Evolutionary conservation across 139 green algal species (phyloP).

Genomic region (Coelastrella sp.): DNA sequence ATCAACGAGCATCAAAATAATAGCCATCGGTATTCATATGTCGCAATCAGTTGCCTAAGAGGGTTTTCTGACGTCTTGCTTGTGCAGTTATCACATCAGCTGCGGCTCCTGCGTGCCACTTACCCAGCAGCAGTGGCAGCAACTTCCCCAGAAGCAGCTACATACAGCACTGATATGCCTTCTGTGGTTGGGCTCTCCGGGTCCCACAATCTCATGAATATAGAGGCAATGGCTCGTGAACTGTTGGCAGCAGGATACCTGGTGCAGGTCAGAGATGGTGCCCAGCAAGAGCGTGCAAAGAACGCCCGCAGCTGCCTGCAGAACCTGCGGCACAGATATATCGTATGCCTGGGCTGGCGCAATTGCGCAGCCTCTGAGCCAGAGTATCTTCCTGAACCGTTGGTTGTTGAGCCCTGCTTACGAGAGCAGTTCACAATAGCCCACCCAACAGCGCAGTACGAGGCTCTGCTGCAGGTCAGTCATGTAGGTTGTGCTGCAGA

Average conservation of each 20-base stretch:
- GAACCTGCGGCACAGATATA: conserved; percentile 60
- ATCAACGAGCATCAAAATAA: too few species aligned
- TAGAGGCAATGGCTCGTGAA: conserved; percentile 54
- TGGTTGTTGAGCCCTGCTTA: conserved; percentile 70
- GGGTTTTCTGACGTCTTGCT: not conserved
- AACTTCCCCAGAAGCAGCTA: not conserved
- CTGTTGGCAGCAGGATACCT: conserved; percentile 54
- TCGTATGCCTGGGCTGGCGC: conserved; percentile 58
- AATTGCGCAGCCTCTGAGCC: conserved; percentile 17
- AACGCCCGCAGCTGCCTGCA: conserved; percentile 53
- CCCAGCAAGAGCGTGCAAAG: conserved; percentile 19
- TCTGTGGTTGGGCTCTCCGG: not conserved
- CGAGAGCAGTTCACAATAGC: conserved; percentile 72
- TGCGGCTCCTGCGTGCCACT: not conserved
- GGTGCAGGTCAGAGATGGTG: conserved; percentile 50
- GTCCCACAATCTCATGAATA: conserved; percentile 12
- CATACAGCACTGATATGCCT: not conserved
- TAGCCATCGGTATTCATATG: too few species aligned
- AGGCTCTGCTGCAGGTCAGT: conserved; percentile 64
- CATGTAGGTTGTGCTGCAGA: too few species aligned
- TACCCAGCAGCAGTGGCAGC: not conserved
- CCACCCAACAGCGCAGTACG: conserved; percentile 54
- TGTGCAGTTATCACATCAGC: conserved; percentile 33
- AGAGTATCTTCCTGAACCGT: conserved; percentile 52
- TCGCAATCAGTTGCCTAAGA: not conserved